Evolutionary conservation across 1,139 yeast species (phyloP).

Genomic region (Keqinozyma sinolaborantium): DNA sequence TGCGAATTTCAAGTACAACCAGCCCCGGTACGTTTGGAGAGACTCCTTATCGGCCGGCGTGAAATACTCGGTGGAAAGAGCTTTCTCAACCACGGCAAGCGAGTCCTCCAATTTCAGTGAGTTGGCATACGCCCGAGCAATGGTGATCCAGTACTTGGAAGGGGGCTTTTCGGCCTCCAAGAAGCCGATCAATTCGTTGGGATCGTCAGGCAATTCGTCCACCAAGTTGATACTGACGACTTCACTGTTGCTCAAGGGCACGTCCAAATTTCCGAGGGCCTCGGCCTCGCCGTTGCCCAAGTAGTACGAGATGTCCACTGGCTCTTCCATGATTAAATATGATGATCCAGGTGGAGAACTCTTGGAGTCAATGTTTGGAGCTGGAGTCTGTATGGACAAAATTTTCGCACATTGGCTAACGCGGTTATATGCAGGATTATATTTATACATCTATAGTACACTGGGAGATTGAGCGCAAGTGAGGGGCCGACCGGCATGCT

Average conservation of each 20-base stretch:
- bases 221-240: constrained; percentile 64
- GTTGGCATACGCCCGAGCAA: constrained; percentile 77
- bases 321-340: constrained; percentile 21
- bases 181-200: constrained; percentile 74
- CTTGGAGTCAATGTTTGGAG: no score
- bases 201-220: constrained; percentile 84
- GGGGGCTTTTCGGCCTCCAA: constrained; percentile 77
- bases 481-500: neutral
- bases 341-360: neutral
- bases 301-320: constrained; percentile 37
- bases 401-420: neutral
- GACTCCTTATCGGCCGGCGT: constrained; percentile 48
- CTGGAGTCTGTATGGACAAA: neutral
- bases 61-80: constrained; percentile 38
- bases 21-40: constrained; percentile 62
- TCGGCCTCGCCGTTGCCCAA: constrained; percentile 32
- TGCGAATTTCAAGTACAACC: constrained; percentile 59
- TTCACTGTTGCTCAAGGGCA: constrained; percentile 69
- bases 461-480: neutral
- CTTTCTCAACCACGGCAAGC: constrained; percentile 58
- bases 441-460: neutral
- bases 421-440: neutral
- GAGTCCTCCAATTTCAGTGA: constrained; percentile 61
- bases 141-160: constrained; percentile 76
- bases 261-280: constrained; percentile 44